Evolutionary conservation across 352 stramenopile genomes (phyloP).

Genomic region (Blastocystis sp.): DNA sequence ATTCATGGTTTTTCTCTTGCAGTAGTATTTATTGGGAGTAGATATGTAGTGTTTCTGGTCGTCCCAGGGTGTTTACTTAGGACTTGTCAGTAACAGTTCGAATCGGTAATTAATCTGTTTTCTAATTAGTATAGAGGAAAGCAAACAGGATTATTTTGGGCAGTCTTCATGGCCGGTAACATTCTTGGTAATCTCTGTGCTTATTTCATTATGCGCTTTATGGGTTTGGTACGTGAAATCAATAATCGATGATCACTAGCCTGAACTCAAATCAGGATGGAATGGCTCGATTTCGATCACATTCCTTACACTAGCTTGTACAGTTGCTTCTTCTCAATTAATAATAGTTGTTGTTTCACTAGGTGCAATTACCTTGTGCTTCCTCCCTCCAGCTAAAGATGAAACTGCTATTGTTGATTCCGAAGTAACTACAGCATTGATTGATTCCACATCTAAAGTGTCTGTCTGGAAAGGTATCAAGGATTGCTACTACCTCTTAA

Average conservation of each 20-base stretch:
- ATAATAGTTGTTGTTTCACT: neutral
- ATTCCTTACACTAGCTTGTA: neutral
- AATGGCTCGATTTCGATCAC: constrained; percentile 34
- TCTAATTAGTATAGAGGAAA: constrained; percentile 24
- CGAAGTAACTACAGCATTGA: neutral
- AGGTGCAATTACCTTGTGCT: neutral
- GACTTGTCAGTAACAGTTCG: constrained; percentile 29
- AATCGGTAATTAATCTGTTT: constrained; percentile 6
- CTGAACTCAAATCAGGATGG: neutral
- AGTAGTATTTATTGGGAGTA: neutral
- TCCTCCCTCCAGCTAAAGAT: neutral
- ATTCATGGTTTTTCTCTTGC: constrained; percentile 13
- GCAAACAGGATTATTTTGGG: constrained; percentile 33
- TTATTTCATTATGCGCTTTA: constrained; percentile 49
- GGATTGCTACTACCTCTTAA: constrained; percentile 53
- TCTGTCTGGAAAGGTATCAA: constrained; percentile 24
- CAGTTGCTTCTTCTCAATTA: neutral
- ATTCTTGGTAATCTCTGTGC: constrained; percentile 55
- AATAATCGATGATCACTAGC: neutral
- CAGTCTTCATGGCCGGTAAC: constrained; percentile 62
- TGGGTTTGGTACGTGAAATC: neutral
- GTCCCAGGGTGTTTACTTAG: constrained; percentile 55
- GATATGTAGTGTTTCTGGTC: constrained; percentile 36
- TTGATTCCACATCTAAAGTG: neutral
- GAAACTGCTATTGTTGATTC: neutral